Evolutionary conservation across 2,329 filamentous ascomycete species (phyloP).

Genomic region (Leptographium galeiforme): DNA sequence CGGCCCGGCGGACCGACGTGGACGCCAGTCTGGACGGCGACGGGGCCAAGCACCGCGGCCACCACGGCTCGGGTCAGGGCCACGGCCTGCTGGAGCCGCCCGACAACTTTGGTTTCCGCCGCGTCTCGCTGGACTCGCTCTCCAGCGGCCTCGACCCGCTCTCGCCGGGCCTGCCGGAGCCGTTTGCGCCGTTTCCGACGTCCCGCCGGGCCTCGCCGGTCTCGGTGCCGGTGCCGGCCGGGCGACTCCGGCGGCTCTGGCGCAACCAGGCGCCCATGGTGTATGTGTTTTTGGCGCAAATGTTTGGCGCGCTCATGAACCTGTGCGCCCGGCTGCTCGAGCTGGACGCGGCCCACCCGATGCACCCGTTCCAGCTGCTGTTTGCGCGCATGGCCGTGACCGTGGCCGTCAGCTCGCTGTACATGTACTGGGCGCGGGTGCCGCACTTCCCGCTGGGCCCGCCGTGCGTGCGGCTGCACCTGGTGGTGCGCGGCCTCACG

Average conservation of each 20-base stretch:
- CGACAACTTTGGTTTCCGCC: slow-evolving; percentile 17
- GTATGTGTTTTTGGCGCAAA: slow-evolving; percentile 59
- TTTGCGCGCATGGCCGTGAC: slow-evolving; percentile 72
- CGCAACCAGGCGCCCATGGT: slow-evolving; percentile 56
- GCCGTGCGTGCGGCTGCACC: slow-evolving; percentile 50
- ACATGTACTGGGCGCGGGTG: slow-evolving; percentile 59
- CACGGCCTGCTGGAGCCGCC: slow-evolving; percentile 9
- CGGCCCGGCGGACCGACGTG: background rate
- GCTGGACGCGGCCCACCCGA: slow-evolving; percentile 47
- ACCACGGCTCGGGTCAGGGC: background rate
- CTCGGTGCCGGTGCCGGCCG: background rate
- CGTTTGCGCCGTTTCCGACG: slow-evolving; percentile 9
- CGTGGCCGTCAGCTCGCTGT: slow-evolving; percentile 47
- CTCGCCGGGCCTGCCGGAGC: slow-evolving; percentile 4
- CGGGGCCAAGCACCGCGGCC: background rate
- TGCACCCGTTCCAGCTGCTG: slow-evolving; percentile 76
- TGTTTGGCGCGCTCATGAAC: slow-evolving; percentile 81
- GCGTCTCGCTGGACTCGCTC: slow-evolving; percentile 27
- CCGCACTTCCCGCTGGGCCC: slow-evolving; percentile 59
- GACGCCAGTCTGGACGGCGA: background rate
- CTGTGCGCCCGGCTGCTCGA: slow-evolving; percentile 66
- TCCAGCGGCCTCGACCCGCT: slow-evolving; percentile 19
- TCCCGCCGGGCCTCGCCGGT: slow-evolving; percentile 3
- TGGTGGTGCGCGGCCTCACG: slow-evolving; percentile 29
- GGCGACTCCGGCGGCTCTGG: slow-evolving; percentile 31